Evolutionary conservation across 1,139 yeast genomes (phyloP), one percentile per base, ranked within the genome.

Genomic region (Torulaspora globosa): DNA sequence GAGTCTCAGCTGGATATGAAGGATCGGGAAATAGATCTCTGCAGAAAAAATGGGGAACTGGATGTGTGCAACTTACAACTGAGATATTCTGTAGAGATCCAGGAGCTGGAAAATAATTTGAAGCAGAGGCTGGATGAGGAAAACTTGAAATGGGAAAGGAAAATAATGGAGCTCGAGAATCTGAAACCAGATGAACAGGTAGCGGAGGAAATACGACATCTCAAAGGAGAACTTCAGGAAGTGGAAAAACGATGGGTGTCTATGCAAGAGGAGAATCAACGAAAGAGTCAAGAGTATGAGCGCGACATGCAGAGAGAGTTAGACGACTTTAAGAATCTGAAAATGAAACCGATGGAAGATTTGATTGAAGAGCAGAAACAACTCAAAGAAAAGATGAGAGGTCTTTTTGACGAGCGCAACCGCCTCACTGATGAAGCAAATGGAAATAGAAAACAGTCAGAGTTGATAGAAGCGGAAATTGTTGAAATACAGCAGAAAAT

Each of bases 181-280:
- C 19, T 53, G 36, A 50, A 51, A 39, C 62, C 63, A 5, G 53
- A 52, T 46, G 53, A 53, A 16, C 47, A 46, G 12, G 35, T 54
- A 1, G 47, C 52, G 12, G 40, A 38, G 3, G 62, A 57, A 36
- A 52, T 59, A 41, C 46, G 52, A 29, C 49, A 49, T 15, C 47
- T 58, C 26, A 50, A 47, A 23, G 12, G 27, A 9, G 56, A 54
- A 37, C 44, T 53, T 28, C 33, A 35, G 5, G 44, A 50, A 11
- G 51, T 46, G 5, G 48, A 49, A 10, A 36, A 42, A 10, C 42
- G 45, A 15, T 45, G 49, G 44, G 33, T 45, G n/a, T 24, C 16
- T 14, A n/a, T 58, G 39, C 39, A 45, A 9, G 21, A 41, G 12
- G 46, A 44, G 12, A 57, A 59, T 39, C 40, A 42, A 14, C 34